These are phyloP conservation scores for Ophiobolus disseminans DNA, from an alignment of 2,329 filamentous ascomycete genomes.

Conservation along the genomic window DNA sequence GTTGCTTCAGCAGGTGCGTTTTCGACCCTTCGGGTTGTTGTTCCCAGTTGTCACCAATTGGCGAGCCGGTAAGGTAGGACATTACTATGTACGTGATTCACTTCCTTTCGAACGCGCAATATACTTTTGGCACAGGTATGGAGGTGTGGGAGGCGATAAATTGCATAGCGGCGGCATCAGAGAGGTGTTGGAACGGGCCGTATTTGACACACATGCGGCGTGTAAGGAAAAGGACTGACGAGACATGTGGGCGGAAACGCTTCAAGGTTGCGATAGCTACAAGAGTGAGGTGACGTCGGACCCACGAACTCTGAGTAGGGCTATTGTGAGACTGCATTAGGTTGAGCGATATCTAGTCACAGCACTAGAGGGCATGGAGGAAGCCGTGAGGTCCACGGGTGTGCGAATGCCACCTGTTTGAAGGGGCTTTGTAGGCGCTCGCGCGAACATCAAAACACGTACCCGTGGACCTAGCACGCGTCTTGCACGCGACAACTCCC, in stretches of 20 bases:
- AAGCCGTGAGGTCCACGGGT: no score
- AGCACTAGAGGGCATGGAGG: no score
- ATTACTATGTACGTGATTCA: conserved; percentile 57
- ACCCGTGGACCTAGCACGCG: no score
- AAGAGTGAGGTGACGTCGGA: conserved; percentile 11
- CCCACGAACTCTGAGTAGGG: no score
- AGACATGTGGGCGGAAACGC: conserved; percentile 9
- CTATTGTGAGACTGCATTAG: no score
- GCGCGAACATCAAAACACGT: no score
- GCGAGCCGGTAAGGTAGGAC: conserved; percentile 46
- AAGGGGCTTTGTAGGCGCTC: no score
- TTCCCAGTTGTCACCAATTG: conserved; percentile 26
- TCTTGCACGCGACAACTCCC: no score
- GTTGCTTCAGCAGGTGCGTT: conserved; percentile 16
- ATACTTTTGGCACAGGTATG: conserved; percentile 56
- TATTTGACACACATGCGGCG: conserved; percentile 10
- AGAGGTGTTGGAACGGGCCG: background rate
- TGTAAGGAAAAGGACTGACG: conserved; percentile 5
- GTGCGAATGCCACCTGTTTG: no score
- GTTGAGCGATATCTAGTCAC: no score
- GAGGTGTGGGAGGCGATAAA: conserved; percentile 52
- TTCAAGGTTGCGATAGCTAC: conserved; percentile 10
- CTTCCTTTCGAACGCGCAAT: conserved; percentile 53
- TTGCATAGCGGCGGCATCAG: conserved; percentile 42
- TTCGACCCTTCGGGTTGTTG: conserved; percentile 16